These are phyloP conservation scores for Pichia sp. DNA, from an alignment of 1,139 yeast genomes.

Conservation along the genomic window DNA sequence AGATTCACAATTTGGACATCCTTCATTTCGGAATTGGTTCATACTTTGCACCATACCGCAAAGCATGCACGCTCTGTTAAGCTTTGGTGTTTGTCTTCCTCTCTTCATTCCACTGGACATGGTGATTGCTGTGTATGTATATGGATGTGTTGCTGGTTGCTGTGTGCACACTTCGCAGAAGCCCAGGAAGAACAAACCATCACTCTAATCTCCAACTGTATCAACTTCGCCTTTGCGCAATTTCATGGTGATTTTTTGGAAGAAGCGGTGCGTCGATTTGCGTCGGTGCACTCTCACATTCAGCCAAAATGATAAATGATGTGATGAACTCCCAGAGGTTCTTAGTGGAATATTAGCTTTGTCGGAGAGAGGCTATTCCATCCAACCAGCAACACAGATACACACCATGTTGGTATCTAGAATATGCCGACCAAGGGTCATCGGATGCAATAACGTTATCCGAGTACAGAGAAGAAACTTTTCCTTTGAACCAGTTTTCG, in stretches of 20 bases:
- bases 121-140: no score
- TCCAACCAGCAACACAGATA: not conserved
- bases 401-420: not conserved
- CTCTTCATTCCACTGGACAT: slow-evolving; percentile 27
- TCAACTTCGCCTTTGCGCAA: no score
- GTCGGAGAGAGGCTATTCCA: no score
- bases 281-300: no score
- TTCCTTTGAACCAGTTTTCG: slow-evolving; percentile 22
- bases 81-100: slow-evolving; percentile 41
- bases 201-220: no score
- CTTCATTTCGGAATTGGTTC: slow-evolving; percentile 68
- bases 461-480: slow-evolving; percentile 10
- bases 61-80: slow-evolving; percentile 96
- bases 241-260: no score
- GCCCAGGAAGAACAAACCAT: not conserved
- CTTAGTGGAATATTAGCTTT: no score
- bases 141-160: no score
- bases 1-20: slow-evolving; percentile 98
- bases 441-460: not conserved
- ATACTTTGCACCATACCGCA: slow-evolving; percentile 90
- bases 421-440: not conserved
- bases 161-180: no score
- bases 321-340: no score
- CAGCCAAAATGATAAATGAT: no score
- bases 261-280: no score